Conservation (phyloP, 1,284 basidiomycete species). For the Apiotrichum veenhuisii region DNA sequence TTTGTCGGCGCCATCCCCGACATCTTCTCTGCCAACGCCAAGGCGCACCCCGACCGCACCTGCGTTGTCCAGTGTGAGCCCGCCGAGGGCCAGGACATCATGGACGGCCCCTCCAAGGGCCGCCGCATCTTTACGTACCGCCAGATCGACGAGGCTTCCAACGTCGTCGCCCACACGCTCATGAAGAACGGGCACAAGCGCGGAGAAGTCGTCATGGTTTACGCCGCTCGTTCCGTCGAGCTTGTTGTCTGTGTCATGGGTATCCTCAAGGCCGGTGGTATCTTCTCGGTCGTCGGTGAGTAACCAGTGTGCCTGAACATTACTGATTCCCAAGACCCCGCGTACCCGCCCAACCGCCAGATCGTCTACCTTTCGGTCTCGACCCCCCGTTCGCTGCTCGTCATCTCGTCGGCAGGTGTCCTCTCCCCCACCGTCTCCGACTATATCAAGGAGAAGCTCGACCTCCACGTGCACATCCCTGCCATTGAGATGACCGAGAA, state of each 20-base stretch:
- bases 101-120: conserved; percentile 45
- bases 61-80: conserved; percentile 76
- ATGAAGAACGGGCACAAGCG: conserved; percentile 78
- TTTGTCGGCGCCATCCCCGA: conserved; percentile 96
- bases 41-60: conserved; percentile 66
- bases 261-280: conserved; percentile 92
- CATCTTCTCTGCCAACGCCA: conserved; percentile 81
- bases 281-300: conserved; percentile 94
- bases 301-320: conserved; percentile 7
- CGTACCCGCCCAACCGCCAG: conserved; percentile 91
- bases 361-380: conserved; percentile 95
- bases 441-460: conserved; percentile 74
- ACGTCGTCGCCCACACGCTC: conserved; percentile 87
- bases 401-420: conserved; percentile 84
- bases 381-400: conserved; percentile 84
- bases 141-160: conserved; percentile 78
- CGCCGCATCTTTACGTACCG: conserved; percentile 70
- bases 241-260: conserved; percentile 97
- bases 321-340: conserved; percentile 66
- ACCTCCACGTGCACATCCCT: conserved; percentile 89
- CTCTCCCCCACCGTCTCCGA: conserved; percentile 79
- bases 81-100: conserved; percentile 46
- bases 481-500: conserved; percentile 73
- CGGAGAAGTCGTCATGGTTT: conserved; percentile 99
- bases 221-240: conserved; percentile 93